phyloP scores from a whole-genome alignment of 208 protist species.

The Trypanosoma vivax region DNA sequence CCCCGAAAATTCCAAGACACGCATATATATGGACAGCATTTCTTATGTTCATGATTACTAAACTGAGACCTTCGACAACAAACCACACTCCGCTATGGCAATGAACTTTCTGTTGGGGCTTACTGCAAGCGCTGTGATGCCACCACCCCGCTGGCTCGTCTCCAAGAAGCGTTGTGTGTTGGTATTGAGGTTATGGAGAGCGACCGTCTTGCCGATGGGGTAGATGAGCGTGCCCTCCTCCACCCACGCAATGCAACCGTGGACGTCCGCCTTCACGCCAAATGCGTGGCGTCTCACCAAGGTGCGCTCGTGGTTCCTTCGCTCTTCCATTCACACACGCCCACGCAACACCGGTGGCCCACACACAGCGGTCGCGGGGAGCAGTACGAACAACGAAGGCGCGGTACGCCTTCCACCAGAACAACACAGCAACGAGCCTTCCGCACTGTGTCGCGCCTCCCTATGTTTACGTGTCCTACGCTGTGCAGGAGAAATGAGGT shows the following conservation, averaged over 20 bases:
- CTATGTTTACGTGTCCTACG: no score
- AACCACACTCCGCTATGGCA: conserved; percentile 87
- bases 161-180: conserved; percentile 85
- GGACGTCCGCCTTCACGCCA: conserved; percentile 57
- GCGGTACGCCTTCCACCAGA: no score
- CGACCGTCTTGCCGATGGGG: conserved; percentile 77
- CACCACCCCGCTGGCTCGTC: conserved; percentile 52
- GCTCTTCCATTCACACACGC: conserved; percentile 7
- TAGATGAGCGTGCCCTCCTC: conserved; percentile 86
- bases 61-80: conserved; percentile 70
- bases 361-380: no score
- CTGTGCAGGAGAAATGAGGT: no score
- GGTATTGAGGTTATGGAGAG: conserved; percentile 69
- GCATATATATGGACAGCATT: conserved; percentile 69
- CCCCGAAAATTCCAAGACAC: conserved; percentile 44
- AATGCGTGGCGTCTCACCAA: conserved; percentile 82
- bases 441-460: no score
- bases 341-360: no score
- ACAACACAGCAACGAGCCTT: no score
- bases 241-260: conserved; percentile 67
- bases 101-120: conserved; percentile 92
- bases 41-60: no score
- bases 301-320: conserved; percentile 16
- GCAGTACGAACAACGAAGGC: no score
- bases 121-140: conserved; percentile 87